These are phyloP conservation scores for Medicago arabica DNA, from an alignment of 306 rosid genomes.

Conservation along the genomic window DNA sequence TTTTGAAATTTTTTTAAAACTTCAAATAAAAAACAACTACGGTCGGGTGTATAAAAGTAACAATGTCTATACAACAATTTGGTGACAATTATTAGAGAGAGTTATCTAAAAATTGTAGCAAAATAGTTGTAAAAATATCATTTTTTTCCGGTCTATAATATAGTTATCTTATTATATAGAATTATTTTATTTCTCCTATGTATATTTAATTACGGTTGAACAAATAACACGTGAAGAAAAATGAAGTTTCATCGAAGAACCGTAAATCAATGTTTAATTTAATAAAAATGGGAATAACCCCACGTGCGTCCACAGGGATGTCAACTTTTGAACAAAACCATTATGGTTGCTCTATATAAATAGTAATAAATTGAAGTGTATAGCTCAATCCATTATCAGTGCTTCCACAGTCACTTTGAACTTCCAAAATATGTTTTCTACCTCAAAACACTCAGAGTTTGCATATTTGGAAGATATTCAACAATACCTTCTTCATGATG, in stretches of 20 bases:
- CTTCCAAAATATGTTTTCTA: slow-evolving; percentile 19
- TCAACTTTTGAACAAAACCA: not conserved
- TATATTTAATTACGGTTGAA: too few relatives aligned
- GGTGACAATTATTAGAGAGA: too few relatives aligned
- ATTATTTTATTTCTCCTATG: too few relatives aligned
- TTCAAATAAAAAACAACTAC: too few relatives aligned
- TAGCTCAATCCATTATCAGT: not conserved
- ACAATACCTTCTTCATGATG: slow-evolving; percentile 30
- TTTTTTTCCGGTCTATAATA: too few relatives aligned
- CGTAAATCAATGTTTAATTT: not conserved
- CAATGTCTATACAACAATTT: too few relatives aligned
- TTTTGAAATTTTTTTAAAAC: too few relatives aligned
- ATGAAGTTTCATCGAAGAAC: not conserved
- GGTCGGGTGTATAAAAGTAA: too few relatives aligned
- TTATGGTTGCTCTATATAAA: slow-evolving; percentile 5
- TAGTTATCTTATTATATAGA: too few relatives aligned
- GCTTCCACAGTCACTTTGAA: not conserved
- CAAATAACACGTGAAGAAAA: not conserved
- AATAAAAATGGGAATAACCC: not conserved
- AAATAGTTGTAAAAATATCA: too few relatives aligned
- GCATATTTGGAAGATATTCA: slow-evolving; percentile 34
- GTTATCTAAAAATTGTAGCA: too few relatives aligned
- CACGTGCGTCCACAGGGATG: not conserved
- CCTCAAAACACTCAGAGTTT: slow-evolving; percentile 24
- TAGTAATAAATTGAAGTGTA: not conserved